These are phyloP conservation scores for Lotmaria passim DNA, from an alignment of 208 protist species.

Conservation along the genomic window DNA sequence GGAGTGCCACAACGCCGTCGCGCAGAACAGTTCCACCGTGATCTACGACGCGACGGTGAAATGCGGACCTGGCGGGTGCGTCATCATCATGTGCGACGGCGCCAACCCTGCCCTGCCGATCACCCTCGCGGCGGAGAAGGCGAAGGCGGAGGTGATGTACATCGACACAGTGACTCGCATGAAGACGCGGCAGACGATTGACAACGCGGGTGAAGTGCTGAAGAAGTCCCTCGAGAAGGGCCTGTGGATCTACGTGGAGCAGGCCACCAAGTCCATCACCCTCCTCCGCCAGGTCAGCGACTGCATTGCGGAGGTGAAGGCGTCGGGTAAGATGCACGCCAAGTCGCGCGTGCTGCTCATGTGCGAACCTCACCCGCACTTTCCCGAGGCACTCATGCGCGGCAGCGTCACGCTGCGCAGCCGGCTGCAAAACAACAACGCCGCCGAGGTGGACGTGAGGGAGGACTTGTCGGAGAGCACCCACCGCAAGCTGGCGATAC, in stretches of 20 bases:
- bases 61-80: slow-evolving; percentile 56
- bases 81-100: slow-evolving; percentile 89
- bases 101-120: slow-evolving; percentile 84
- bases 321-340: slow-evolving; percentile 50
- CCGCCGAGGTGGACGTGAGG: slow-evolving; percentile 63
- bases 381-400: slow-evolving; percentile 81
- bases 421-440: slow-evolving; percentile 64
- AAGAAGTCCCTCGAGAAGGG: slow-evolving; percentile 85
- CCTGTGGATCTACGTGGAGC: slow-evolving; percentile 90
- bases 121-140: slow-evolving; percentile 68
- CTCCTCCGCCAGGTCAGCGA: slow-evolving; percentile 80
- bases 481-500: slow-evolving; percentile 47
- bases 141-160: slow-evolving; percentile 83
- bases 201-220: slow-evolving; percentile 70
- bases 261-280: slow-evolving; percentile 91
- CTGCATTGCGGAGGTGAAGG: slow-evolving; percentile 66
- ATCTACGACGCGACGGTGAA: slow-evolving; percentile 67
- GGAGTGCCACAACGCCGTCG: slow-evolving; percentile 47
- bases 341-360: slow-evolving; percentile 84
- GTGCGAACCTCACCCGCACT: slow-evolving; percentile 92
- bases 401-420: slow-evolving; percentile 81
- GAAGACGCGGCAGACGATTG: slow-evolving; percentile 85
- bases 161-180: slow-evolving; percentile 88
- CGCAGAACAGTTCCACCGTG: slow-evolving; percentile 58
- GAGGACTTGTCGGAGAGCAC: slow-evolving; percentile 74